Conservation (phyloP, 371 early-diverging fungal species). For the Apophysomyces variabilis region DNA sequence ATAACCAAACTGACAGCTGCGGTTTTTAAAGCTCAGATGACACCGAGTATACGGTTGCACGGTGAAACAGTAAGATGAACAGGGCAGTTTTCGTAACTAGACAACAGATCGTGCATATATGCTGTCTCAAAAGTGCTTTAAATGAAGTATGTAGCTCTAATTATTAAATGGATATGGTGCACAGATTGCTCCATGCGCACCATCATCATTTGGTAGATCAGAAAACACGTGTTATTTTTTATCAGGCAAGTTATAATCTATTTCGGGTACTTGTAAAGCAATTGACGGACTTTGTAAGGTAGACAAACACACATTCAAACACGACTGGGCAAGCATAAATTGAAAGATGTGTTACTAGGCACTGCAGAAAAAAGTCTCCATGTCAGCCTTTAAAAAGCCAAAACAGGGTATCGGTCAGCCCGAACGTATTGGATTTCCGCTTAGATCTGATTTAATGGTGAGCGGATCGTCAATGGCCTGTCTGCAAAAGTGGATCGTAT, state of each 20-base stretch:
- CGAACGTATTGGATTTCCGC: constrained; percentile 10
- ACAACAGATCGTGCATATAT: no score
- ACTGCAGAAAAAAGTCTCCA: constrained; percentile 6
- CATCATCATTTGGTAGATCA: neutral
- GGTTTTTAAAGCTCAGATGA: no score
- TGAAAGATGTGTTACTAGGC: neutral
- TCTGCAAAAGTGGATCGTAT: neutral
- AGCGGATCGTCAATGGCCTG: neutral
- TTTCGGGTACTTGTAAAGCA: constrained; percentile 6
- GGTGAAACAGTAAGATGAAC: no score
- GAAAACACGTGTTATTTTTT: constrained; percentile 3
- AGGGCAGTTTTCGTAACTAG: no score
- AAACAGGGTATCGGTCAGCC: constrained; percentile 15
- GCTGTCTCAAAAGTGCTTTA: no score
- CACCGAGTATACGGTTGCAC: no score
- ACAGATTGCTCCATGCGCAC: constrained; percentile 3
- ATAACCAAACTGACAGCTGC: no score
- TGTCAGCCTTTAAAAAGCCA: constrained; percentile 9
- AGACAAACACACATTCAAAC: neutral
- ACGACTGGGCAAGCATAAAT: neutral
- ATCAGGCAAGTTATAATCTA: neutral
- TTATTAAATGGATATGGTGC: no score
- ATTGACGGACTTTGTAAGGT: constrained; percentile 7
- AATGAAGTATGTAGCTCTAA: no score
- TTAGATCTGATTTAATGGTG: constrained; percentile 3